Base-by-base conservation (phyloP, 2,329 filamentous ascomycete species). In the Alternaria incomplexa region DNA sequence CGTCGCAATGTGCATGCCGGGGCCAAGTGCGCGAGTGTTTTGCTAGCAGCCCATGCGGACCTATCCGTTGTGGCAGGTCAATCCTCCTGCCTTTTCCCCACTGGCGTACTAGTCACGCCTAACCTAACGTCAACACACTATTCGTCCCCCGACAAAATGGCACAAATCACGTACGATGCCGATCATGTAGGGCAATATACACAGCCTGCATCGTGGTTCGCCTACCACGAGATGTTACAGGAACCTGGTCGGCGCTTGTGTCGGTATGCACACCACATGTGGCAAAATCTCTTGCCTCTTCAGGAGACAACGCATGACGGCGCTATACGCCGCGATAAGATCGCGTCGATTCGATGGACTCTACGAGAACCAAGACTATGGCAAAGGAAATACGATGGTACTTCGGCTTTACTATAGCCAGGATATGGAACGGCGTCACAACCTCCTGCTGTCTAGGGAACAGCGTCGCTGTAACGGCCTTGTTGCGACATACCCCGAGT, bases 371-470 rank as follows among this genome's bases (percentile, higher is more conserved):
- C 25, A 25, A 36, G 45, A n/a, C 25, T 13, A 40, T 46, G 44
- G 43, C 43, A 23, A 44, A 30, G 28, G 26, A 46, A 10, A 51
- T 52, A 25, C 26, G 20, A 56, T 28, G 52, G 22, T n/a, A 15
- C 52, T 53, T 51, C 32, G 43, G 43, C 40, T 23, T 50, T 54
- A 52, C 22, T 36, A 58, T 47, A 23, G 55, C 59, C 22, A 28
- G 55, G 15, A 59, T 48, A 25, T 52, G 20, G 17, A 44, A 50
- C 48, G 36, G 36, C 47, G 56, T 25, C 22, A 43, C 40, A 30
- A 28, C 44, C 60, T 62, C 60, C 56, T 62, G 56, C 60, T 62
- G n/a, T 62, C 43, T 62, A 53, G 40, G 60, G 56, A 48, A 54
- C 56, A 62, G 56, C 56, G 44, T 55, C 32, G 22, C 25, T 40